Base-by-base conservation (phyloP, 2,329 filamentous ascomycete species). In the Penicillium palitans region DNA sequence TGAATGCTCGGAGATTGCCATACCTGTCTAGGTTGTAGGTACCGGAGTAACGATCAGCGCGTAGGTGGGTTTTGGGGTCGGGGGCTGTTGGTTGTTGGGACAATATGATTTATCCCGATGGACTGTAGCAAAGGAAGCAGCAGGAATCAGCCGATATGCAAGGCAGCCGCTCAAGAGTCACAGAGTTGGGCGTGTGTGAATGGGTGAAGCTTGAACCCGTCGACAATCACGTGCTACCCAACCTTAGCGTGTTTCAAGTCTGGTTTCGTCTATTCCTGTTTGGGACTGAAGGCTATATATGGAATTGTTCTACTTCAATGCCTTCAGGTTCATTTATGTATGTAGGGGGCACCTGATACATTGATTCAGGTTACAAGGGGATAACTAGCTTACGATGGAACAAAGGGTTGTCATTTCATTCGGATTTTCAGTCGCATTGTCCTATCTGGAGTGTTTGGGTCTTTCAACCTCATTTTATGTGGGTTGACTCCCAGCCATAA, bases 181-280 rank as follows among this genome's bases (percentile, higher is more conserved):
- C 60, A 37, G 39, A 46, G 51, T 47, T 37, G 51, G 40, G 17
- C 50, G 40, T 53, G 57, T 59, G 62, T 64, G 61, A 58, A 58
- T 57, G 48, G 57, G 39, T 58, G 61, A 63, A 62, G 61, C 61
- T 59, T 46, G 59, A 58, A 57, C 52, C 19, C 55, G 21, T 56
- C 50, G 55, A 52, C n/a, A 29, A 33, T 56, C 54, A 56, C 54
- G 54, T 56, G 53, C 5, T 1, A 15, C 8, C 12, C 17, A 10
- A 8, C 24, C 17, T 52, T 53, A 69, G 68, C 59, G 70, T 67
- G 70, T 72, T 72, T 72, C 69, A 72, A 64, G 58, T 65, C 46
- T 47, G 21, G 56, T 37, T 65, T 55, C 37, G 45, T 60, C 66
- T 57, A 64, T 60, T 55, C 66, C 61, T 27, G 29, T 42, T 57